A percentile compares a stretch with the other conserved stretches of the same genome.
These are phyloP conservation scores for Gymnopilus dilepis DNA, from an alignment of 768 basidiomycete species.

Conservation along the genomic window DNA sequence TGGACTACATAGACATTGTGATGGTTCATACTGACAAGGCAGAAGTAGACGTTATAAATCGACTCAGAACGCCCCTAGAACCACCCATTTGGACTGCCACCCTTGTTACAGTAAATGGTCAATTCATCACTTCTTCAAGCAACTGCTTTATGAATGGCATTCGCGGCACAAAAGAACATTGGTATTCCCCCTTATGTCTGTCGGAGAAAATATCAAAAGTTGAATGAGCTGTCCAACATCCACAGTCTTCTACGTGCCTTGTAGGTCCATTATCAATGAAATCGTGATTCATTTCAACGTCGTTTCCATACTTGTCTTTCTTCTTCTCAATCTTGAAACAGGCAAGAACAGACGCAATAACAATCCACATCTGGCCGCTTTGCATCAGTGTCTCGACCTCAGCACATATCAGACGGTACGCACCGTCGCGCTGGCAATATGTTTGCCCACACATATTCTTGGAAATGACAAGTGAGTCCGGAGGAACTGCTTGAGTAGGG, in stretches of 20 bases:
- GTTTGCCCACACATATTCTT: slow-evolving; percentile 20
- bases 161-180: not conserved
- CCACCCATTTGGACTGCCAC: too few relatives aligned
- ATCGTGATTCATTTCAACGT: slow-evolving; percentile 23
- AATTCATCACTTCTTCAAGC: too few relatives aligned
- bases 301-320: slow-evolving; percentile 24
- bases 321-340: slow-evolving; percentile 20
- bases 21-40: too few relatives aligned
- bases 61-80: too few relatives aligned
- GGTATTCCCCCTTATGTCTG: slow-evolving; percentile 1
- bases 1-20: too few relatives aligned
- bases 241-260: not conserved
- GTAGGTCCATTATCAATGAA: slow-evolving; percentile 11
- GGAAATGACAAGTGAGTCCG: not conserved
- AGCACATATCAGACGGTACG: not conserved
- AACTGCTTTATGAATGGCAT: not conserved
- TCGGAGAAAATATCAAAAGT: not conserved
- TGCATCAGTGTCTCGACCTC: too few relatives aligned
- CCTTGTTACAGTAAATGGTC: too few relatives aligned
- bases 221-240: too few relatives aligned
- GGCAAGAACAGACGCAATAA: slow-evolving; percentile 25
- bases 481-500: not conserved
- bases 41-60: too few relatives aligned
- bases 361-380: slow-evolving; percentile 19
- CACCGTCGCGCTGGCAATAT: slow-evolving; percentile 21